phyloP scores from a whole-genome alignment of 1,284 basidiomycete species.

The Microbotryum scabiosae region DNA sequence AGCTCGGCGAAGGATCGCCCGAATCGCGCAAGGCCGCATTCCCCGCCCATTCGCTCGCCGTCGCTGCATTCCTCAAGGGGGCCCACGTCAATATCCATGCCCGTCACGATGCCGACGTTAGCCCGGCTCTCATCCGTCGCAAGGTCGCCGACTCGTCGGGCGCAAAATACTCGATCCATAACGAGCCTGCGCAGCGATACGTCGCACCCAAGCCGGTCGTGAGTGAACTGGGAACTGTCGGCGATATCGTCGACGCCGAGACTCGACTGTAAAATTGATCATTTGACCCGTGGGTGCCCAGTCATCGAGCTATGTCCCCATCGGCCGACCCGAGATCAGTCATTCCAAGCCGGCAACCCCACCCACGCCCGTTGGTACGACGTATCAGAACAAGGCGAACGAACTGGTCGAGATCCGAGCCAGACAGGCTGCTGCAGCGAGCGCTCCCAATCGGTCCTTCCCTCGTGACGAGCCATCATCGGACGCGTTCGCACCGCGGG shows the following conservation, averaged over 20 bases:
- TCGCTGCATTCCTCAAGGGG: slow-evolving; percentile 71
- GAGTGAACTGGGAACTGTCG: background rate
- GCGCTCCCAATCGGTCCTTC: slow-evolving; percentile 37
- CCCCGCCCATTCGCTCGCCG: slow-evolving; percentile 71
- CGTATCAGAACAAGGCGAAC: slow-evolving; percentile 37
- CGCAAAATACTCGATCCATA: slow-evolving; percentile 70
- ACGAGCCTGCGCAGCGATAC: slow-evolving; percentile 34
- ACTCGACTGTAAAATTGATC: no score
- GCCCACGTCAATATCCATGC: slow-evolving; percentile 83
- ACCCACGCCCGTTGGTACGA: slow-evolving; percentile 34
- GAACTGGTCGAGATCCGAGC: slow-evolving; percentile 37
- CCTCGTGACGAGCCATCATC: no score
- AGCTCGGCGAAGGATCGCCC: slow-evolving; percentile 92
- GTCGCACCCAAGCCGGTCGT: slow-evolving; percentile 34
- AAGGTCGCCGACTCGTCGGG: slow-evolving; percentile 84
- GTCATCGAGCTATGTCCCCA: slow-evolving; percentile 35
- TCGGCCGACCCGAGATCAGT: slow-evolving; percentile 38
- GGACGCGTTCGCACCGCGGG: no score
- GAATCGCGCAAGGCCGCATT: slow-evolving; percentile 87
- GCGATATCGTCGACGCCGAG: no score
- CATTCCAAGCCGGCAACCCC: slow-evolving; percentile 24
- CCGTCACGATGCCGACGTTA: slow-evolving; percentile 78
- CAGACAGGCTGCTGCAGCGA: background rate
- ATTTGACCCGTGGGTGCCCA: background rate
- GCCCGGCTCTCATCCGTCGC: slow-evolving; percentile 68